These are phyloP conservation scores for Colletotrichum truncatum DNA, from an alignment of 2,329 filamentous ascomycete species.

Conservation along the genomic window DNA sequence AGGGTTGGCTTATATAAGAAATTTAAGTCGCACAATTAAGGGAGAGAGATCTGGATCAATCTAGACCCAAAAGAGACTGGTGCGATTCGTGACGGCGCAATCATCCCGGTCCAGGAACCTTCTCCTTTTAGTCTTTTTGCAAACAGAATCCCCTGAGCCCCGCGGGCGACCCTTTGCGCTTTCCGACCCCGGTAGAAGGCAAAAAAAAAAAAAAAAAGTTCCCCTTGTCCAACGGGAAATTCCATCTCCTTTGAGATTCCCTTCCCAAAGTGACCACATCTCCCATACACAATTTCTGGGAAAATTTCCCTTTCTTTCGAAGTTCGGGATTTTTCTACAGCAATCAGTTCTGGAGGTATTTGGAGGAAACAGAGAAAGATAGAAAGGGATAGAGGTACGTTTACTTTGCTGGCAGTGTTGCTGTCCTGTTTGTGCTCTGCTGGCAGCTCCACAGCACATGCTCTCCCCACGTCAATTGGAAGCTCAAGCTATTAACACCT, in stretches of 20 bases:
- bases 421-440: constrained; percentile 17
- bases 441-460: constrained; percentile 24
- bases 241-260: constrained; percentile 19
- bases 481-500: constrained; percentile 28
- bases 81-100: constrained; percentile 10
- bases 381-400: constrained; percentile 12
- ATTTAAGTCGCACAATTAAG: constrained; percentile 20
- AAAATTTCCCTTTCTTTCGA: not conserved
- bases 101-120: constrained; percentile 18
- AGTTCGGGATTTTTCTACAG: not conserved
- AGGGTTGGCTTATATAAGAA: constrained; percentile 8
- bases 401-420: not conserved
- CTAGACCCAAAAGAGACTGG: constrained; percentile 20
- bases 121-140: constrained; percentile 24
- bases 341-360: not conserved
- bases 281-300: constrained; percentile 12
- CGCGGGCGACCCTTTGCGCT: not conserved
- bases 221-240: constrained; percentile 27
- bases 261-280: constrained; percentile 27
- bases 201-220: constrained; percentile 25
- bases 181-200: constrained; percentile 16
- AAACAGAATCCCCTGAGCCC: constrained; percentile 15
- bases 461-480: constrained; percentile 11
- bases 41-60: constrained; percentile 24
- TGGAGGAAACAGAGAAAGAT: not conserved